Base-by-base conservation (phyloP, 306 rosid species). In the Ormosia emarginata region DNA sequence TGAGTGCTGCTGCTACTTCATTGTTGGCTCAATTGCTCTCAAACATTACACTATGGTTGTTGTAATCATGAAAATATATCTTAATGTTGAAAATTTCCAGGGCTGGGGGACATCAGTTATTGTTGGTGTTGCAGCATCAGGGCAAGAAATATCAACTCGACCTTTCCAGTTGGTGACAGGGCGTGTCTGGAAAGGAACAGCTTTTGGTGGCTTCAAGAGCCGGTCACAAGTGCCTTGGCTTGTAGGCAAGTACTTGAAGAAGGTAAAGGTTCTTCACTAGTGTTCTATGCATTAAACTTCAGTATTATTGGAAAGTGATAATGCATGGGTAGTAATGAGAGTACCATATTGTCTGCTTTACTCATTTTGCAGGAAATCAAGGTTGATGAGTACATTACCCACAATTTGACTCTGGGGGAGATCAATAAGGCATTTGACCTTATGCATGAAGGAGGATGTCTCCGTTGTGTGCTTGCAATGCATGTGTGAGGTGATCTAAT, bases 121-220 rank as follows among this genome's bases (percentile, higher is more conserved):
- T 77, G 99, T 95, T 18, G 99, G 99, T 34, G 99, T 95, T 73
- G 98, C 99, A 7, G 97, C 92, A 79, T 90, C 98, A 1, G 98
- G 97, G 49, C 93, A 95, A 73, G 99, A 95, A 85, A 93, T 95
- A 83, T 88, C 93, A 29, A 95, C 99, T 41, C 88, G 97, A 9
- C 99, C 99, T 1, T 95, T 95, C 78, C 99, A 95, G 89, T 77
- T 95, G 89, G 99, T 95, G 87, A 95, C 99, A 1, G 98, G 98
- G 30, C 99, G 99, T 47, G 94, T 91, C 47, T 93, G 99, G 99
- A 95, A 95, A 75, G 99, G 99, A 90, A 95, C 99, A 24, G 96
- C 98, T 79, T 95, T 95, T 85, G 98, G 97, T 64, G 99, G 99
- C 53, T 93, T 95, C 85, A 95, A 95, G 90, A 93, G 99, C 77